These are phyloP conservation scores for Fusarium foetens DNA, from an alignment of 2,329 filamentous ascomycete species.

Conservation along the genomic window DNA sequence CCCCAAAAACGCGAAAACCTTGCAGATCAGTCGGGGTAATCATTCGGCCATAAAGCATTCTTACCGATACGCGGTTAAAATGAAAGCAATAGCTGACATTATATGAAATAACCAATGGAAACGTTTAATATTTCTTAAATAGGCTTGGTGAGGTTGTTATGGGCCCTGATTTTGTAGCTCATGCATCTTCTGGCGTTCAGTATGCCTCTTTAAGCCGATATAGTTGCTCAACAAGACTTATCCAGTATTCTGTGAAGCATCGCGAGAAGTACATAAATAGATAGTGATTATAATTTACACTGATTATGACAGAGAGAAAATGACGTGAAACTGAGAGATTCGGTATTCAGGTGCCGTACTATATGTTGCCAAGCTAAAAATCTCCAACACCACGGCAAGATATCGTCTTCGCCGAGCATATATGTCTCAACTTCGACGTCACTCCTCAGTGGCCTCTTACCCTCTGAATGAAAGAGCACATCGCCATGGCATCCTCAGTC, in stretches of 20 bases:
- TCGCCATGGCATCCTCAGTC: neutral
- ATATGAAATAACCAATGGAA: accelerated
- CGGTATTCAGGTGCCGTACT: accelerated
- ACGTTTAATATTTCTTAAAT: accelerated
- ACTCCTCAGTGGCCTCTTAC: neutral
- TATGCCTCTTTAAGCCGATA: accelerated
- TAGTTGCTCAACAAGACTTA: no score
- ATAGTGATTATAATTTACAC: accelerated
- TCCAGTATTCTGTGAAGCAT: accelerated
- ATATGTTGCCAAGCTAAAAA: neutral
- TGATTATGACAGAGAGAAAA: accelerated
- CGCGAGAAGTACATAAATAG: accelerated
- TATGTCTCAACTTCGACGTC: neutral
- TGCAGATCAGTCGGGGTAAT: slow-evolving; percentile 9
- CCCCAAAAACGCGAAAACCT: neutral
- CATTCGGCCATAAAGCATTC: neutral
- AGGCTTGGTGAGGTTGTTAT: accelerated
- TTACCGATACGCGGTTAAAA: neutral
- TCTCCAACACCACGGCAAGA: neutral
- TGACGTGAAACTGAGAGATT: no score
- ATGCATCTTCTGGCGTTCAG: neutral
- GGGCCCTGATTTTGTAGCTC: accelerated
- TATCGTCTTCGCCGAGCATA: neutral
- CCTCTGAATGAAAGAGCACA: no score
- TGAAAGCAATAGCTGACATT: neutral